Base-by-base conservation (phyloP, 2,329 filamentous ascomycete species). In the Arthrinium phaeospermum region DNA sequence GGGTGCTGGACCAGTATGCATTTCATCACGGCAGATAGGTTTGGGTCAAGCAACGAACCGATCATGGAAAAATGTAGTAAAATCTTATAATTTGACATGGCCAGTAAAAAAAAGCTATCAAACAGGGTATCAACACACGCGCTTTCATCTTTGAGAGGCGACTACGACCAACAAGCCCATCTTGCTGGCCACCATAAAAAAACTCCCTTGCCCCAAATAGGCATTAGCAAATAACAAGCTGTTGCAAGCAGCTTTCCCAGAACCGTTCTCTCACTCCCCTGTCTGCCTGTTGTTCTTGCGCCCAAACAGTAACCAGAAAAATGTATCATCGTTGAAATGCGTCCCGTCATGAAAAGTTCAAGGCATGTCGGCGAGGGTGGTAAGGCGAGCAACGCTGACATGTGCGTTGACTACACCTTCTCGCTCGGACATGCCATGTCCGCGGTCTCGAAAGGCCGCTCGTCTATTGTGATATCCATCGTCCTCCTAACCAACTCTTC, bases 51-150 rank as follows among this genome's bases (percentile, higher is more conserved):
- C 34, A 24, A 41, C 10, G 6, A n/a, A 61, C 6, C 41, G 34
- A 2, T 41, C 57, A 14, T 24, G 7, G 10, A 41, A 41, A 1
- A 10, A 10, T 4, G 34, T 41, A 64, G 7, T 22, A 64, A 41
- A 64, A 41, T 6, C 37, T 10, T 64, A 8, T 49, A 49, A 49
- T 49, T 49, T 41, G 57, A 37, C 10, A 64, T 41, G 57, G 57
- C 57, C 19, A 22, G 30, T 34, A 64, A 34, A 30, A 41, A 37
- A 64, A 7, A 64, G 34, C 34, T 64, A 64, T 64, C 57, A 64
- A 64, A 64, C 57, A 64, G 57, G 57, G 57, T 64, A 64, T 64
- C 57, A 64, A 64, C 57, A 64, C 34, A 64, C 57, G 57, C 57
- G 57, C 57, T 64, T 41, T 24, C 57, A 64, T 64, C 57, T 64